phyloP scores from a whole-genome alignment of 2,329 filamentous ascomycete species.

The Fusarium compactum region DNA sequence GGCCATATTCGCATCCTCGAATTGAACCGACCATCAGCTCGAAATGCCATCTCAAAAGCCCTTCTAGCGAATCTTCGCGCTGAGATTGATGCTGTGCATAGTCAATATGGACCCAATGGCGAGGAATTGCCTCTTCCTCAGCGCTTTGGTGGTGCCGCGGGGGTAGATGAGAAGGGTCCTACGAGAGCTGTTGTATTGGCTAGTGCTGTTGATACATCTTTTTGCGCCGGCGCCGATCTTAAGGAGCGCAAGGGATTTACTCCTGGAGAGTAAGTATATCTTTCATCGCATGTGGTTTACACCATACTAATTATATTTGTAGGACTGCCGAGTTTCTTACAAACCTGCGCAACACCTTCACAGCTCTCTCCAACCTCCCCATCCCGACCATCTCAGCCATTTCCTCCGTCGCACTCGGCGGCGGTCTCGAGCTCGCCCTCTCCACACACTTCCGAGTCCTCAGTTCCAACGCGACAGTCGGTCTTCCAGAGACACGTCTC shows the following conservation, averaged over 20 bases:
- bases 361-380: slow-evolving; percentile 77
- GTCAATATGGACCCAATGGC: slow-evolving; percentile 68
- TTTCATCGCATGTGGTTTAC: neutral
- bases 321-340: slow-evolving; percentile 85
- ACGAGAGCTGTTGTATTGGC: slow-evolving; percentile 87
- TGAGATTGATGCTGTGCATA: slow-evolving; percentile 78
- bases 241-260: slow-evolving; percentile 87
- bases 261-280: slow-evolving; percentile 74
- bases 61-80: slow-evolving; percentile 78
- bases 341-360: slow-evolving; percentile 81
- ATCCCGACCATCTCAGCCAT: slow-evolving; percentile 93
- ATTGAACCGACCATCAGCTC: slow-evolving; percentile 84
- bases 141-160: slow-evolving; percentile 60
- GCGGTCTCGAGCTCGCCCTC: slow-evolving; percentile 92
- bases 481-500: slow-evolving; percentile 89
- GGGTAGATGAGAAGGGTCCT: slow-evolving; percentile 61
- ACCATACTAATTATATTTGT: slow-evolving; percentile 4
- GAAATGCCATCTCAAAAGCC: slow-evolving; percentile 89
- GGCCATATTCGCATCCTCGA: slow-evolving; percentile 91
- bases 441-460: slow-evolving; percentile 91
- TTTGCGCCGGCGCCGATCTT: slow-evolving; percentile 94
- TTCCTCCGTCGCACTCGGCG: slow-evolving; percentile 87
- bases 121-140: slow-evolving; percentile 60
- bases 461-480: slow-evolving; percentile 80
- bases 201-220: slow-evolving; percentile 85